Conservation (phyloP, 1,284 basidiomycete genomes). For the Apiotrichum sp. region DNA sequence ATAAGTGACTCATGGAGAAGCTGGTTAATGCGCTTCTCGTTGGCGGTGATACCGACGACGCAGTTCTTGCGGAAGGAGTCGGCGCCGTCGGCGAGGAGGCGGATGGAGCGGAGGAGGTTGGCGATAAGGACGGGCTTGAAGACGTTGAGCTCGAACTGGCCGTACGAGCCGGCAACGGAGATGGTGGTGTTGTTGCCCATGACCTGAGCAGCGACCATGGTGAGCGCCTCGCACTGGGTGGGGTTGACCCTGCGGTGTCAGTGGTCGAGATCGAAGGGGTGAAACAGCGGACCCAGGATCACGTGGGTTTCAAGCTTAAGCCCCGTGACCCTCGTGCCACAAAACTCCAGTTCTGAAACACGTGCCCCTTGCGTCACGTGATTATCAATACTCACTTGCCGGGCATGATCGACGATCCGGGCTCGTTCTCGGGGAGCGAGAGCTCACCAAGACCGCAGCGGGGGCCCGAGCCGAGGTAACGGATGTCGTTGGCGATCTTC, state of each 20-base stretch:
- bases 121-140: conserved; percentile 99
- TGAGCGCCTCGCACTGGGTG: conserved; percentile 97
- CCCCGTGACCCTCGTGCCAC: too few species aligned
- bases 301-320: too few species aligned
- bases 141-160: conserved; percentile 98
- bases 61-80: conserved; percentile 96
- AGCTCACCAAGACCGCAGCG: conserved; percentile 96
- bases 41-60: conserved; percentile 87
- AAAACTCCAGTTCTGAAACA: too few species aligned
- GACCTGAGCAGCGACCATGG: conserved; percentile 98
- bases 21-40: conserved; percentile 84
- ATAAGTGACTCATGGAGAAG: conserved; percentile 82
- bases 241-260: conserved; percentile 68
- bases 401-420: conserved; percentile 99
- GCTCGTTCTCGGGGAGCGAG: conserved; percentile 94
- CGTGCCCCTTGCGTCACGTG: too few species aligned
- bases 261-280: neutral
- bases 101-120: conserved; percentile 93
- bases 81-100: conserved; percentile 85
- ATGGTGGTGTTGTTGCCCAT: conserved; percentile 97
- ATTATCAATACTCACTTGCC: conserved; percentile 57
- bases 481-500: conserved; percentile 99
- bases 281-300: too few species aligned
- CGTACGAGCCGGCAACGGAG: conserved; percentile 85
- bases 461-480: conserved; percentile 95